Percentiles rank a stretch among this genome's conserved stretches.
These are phyloP conservation scores for Neophaeococcomyces aloes DNA, from an alignment of 2,329 filamentous ascomycete genomes.

Conservation along the genomic window DNA sequence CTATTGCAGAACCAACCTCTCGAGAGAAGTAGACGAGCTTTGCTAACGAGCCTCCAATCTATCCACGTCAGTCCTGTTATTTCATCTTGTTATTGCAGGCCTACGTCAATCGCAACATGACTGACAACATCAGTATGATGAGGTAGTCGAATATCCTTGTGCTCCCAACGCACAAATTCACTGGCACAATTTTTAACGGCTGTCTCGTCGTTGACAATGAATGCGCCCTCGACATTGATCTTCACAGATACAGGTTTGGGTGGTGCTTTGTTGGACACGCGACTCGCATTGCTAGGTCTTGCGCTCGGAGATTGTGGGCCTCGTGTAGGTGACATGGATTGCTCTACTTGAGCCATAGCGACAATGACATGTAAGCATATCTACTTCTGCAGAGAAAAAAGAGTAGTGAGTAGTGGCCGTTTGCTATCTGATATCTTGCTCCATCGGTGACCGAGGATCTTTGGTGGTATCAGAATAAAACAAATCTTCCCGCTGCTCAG, in stretches of 20 bases:
- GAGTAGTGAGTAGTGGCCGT: background rate
- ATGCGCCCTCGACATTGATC: slow-evolving; percentile 94
- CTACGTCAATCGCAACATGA: slow-evolving; percentile 91
- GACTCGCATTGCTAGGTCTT: slow-evolving; percentile 1
- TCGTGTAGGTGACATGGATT: background rate
- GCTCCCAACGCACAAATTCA: slow-evolving; percentile 57
- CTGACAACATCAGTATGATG: slow-evolving; percentile 93
- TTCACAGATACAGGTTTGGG: slow-evolving; percentile 59
- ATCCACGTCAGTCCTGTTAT: slow-evolving; percentile 9
- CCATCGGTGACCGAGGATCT: background rate
- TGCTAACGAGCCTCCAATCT: slow-evolving; percentile 92
- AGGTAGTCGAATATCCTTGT: slow-evolving; percentile 87
- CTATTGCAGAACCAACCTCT: slow-evolving; percentile 66
- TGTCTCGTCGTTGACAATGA: slow-evolving; percentile 78
- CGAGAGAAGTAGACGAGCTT: slow-evolving; percentile 97
- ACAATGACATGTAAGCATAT: slow-evolving; percentile 6
- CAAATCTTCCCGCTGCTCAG: background rate
- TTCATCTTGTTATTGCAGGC: slow-evolving; percentile 27
- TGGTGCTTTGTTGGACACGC: slow-evolving; percentile 38
- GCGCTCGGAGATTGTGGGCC: background rate
- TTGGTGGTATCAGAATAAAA: slow-evolving; percentile 7
- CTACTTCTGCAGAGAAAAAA: background rate
- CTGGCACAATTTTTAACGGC: slow-evolving; percentile 34
- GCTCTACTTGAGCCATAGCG: slow-evolving; percentile 7
- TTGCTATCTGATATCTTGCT: slow-evolving; percentile 4